Evolutionary conservation across 2,329 filamentous ascomycete genomes (phyloP).

Genomic region (Pseudogymnoascus sp.): DNA sequence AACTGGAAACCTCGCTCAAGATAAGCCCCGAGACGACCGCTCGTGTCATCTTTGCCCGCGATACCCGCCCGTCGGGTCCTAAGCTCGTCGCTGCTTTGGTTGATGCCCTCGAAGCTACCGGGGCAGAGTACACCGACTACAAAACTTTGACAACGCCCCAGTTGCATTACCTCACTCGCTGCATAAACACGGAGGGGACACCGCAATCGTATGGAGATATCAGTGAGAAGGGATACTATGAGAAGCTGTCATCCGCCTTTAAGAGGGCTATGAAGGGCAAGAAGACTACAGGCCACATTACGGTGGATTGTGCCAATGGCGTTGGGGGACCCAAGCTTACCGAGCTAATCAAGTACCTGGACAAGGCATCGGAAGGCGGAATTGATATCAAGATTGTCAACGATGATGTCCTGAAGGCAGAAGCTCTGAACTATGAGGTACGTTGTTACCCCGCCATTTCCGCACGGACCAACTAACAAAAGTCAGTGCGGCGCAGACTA

Average conservation of each 20-base stretch:
- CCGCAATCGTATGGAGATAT: constrained; percentile 80
- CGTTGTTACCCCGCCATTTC: constrained; percentile 25
- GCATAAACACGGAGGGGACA: constrained; percentile 84
- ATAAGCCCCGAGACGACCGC: constrained; percentile 62
- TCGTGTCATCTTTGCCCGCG: constrained; percentile 80
- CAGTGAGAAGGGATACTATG: constrained; percentile 87
- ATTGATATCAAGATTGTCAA: constrained; percentile 83
- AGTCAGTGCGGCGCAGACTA: constrained; percentile 82
- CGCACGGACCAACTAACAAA: constrained; percentile 1
- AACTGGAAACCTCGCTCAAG: constrained; percentile 65
- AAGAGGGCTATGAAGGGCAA: constrained; percentile 70
- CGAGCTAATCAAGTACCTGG: constrained; percentile 77
- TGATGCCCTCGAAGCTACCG: constrained; percentile 68
- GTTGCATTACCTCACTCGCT: constrained; percentile 91
- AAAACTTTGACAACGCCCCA: constrained; percentile 95
- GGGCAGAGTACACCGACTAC: constrained; percentile 69
- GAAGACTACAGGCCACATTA: constrained; percentile 64
- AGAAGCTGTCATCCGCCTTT: constrained; percentile 82
- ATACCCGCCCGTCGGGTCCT: constrained; percentile 87
- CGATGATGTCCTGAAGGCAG: constrained; percentile 83
- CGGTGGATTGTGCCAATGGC: constrained; percentile 92
- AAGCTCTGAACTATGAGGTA: constrained; percentile 81
- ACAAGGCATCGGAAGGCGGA: constrained; percentile 54
- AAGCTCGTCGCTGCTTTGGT: constrained; percentile 70
- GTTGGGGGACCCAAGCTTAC: constrained; percentile 86